Percentiles rank a stretch among this genome's conserved stretches.
Conservation (phyloP, 164 flowering plant species). For the Litsea cubeba region DNA sequence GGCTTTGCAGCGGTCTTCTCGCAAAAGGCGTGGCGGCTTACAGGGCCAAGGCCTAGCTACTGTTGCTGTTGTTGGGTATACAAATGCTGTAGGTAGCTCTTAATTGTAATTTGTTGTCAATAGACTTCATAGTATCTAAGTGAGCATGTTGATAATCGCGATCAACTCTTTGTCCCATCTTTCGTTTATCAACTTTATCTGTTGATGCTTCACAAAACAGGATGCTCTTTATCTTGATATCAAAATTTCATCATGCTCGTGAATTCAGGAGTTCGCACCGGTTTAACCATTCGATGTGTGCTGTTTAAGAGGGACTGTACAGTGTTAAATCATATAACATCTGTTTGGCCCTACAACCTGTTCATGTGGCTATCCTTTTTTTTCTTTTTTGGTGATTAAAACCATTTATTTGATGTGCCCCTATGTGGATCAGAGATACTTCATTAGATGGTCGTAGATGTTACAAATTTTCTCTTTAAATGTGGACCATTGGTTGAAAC, state of each 20-base stretch:
- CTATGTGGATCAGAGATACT: background rate
- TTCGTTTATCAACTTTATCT: background rate
- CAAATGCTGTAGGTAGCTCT: conserved; percentile 84
- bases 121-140: background rate
- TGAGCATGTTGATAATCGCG: background rate
- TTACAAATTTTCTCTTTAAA: background rate
- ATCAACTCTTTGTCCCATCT: background rate
- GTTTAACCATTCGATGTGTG: too few species aligned
- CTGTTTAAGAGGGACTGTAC: too few species aligned
- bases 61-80: conserved; percentile 95
- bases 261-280: too few species aligned
- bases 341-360: too few species aligned
- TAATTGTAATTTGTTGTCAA: background rate
- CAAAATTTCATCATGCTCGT: too few species aligned
- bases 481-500: background rate
- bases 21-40: conserved; percentile 68
- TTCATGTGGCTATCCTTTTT: too few species aligned
- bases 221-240: too few species aligned
- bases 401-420: background rate
- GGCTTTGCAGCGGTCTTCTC: conserved; percentile 86
- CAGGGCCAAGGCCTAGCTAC: conserved; percentile 64
- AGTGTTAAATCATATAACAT: too few species aligned
- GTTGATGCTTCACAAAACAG: too few species aligned
- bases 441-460: background rate
- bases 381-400: too few species aligned